A percentile compares a stretch with the other conserved stretches of the same genome.
Evolutionary conservation across 2,329 filamentous ascomycete species (phyloP).

Genomic region (Lasiodiplodia gonubiensis): DNA sequence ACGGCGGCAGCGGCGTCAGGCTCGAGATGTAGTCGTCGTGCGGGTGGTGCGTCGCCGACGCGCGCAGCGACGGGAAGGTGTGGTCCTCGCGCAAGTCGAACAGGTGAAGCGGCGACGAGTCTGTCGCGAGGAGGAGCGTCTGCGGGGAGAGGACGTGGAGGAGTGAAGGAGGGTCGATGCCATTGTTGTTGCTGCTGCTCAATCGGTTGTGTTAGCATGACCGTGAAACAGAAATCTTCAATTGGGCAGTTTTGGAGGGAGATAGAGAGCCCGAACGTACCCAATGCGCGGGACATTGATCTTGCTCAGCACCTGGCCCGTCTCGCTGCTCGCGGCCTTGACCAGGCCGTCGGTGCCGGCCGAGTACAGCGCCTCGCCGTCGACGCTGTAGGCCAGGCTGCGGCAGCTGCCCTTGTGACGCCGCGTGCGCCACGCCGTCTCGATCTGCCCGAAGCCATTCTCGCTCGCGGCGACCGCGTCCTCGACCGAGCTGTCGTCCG

Average conservation of each 20-base stretch:
- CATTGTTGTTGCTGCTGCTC: constrained; percentile 37
- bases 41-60: constrained; percentile 80
- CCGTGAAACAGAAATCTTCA: background rate
- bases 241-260: background rate
- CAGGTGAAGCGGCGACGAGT: constrained; percentile 87
- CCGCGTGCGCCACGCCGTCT: constrained; percentile 83
- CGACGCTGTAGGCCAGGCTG: constrained; percentile 75
- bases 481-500: constrained; percentile 55
- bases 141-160: constrained; percentile 86
- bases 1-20: constrained; percentile 80
- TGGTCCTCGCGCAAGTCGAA: constrained; percentile 72
- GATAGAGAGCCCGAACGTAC: constrained; percentile 34
- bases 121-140: constrained; percentile 85
- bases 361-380: constrained; percentile 71
- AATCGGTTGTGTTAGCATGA: background rate
- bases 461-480: constrained; percentile 55
- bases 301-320: constrained; percentile 77
- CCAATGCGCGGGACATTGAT: constrained; percentile 70
- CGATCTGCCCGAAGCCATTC: constrained; percentile 75
- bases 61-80: constrained; percentile 62
- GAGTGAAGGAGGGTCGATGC: constrained; percentile 76
- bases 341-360: constrained; percentile 68
- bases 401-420: constrained; percentile 95
- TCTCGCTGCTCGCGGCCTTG: constrained; percentile 64
- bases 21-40: constrained; percentile 94